Evolutionary conservation across 331 rosid genomes (phyloP).

Genomic region (Spiraea crenata): DNA sequence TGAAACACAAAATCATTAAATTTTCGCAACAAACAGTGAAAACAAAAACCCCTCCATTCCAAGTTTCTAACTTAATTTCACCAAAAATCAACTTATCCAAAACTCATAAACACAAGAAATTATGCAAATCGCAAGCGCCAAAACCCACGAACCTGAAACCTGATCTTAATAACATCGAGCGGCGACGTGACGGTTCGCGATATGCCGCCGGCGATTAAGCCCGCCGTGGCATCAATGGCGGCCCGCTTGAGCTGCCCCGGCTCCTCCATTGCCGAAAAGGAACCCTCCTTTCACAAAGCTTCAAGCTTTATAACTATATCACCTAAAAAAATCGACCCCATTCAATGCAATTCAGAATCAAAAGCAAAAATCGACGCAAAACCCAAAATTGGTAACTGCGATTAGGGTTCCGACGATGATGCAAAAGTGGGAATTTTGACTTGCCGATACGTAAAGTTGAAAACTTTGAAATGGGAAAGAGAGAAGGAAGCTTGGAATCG

Average conservation of each 20-base stretch:
- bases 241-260: constrained; percentile 66
- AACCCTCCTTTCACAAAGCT: constrained; percentile 22
- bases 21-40: neutral
- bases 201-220: constrained; percentile 82
- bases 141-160: constrained; percentile 64
- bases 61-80: neutral
- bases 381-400: neutral
- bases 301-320: constrained; percentile 9
- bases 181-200: constrained; percentile 93
- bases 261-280: constrained; percentile 61
- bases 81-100: neutral
- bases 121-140: neutral
- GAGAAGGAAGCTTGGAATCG: neutral
- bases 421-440: neutral
- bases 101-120: neutral
- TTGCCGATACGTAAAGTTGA: neutral
- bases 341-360: constrained; percentile 2
- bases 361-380: neutral
- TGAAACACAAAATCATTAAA: constrained; percentile 1
- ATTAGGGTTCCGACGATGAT: constrained; percentile 29
- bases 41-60: neutral
- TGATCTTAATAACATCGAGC: constrained; percentile 93
- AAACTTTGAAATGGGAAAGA: neutral
- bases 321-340: constrained; percentile 28
- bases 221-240: constrained; percentile 63